Evolutionary conservation across 1,284 basidiomycete species (phyloP), one percentile per base, ranked within the genome.

Genomic region (Marasmius oreades): DNA sequence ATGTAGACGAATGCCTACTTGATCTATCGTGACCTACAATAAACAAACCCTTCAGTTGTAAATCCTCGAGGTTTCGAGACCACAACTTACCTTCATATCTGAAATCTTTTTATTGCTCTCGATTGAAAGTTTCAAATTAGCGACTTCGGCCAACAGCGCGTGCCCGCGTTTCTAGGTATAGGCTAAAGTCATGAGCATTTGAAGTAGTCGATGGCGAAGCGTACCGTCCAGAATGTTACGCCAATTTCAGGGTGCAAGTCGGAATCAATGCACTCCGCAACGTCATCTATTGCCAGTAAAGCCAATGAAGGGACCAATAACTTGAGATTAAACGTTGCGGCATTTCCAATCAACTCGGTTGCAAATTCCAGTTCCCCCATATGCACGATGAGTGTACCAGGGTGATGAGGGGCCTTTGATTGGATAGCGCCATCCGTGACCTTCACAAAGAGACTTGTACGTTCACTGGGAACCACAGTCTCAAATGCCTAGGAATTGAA

Each of bases 391-490:
- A 90, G 58, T 0, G 85, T 83, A 14, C 92, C 92, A 1, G 79
- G 75, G 63, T 87, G 73, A 0, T 67, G 79, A 2, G 82, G 80
- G 0, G 86, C 81, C n/a, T 82, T 73, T 1, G 82, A 60, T 51
- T 85, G 84, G 22, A 90, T 63, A 0, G 91, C 90, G 6, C 84
- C 81, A 62, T 94, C 87, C n/a, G 75, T 61, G n/a, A 93, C 62
- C 54, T 78, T 80, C 18, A 95, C 58, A 5, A 77, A 74, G 26
- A 98, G 73, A 5, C 78, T 76, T 1, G 94, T 97, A 31, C 91
- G 76, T 68, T 98, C 95, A 59, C 84, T 95, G 0, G 96, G 96
- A 20, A 94, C 85, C 12, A 98, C 93, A 46, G 93, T 84, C 68
- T 97, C 95, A 67, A 99, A 98, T 0, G 91, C 90, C 85, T 94